phyloP scores from a whole-genome alignment of 2,329 filamentous ascomycete species.

The Zopfia rhizophila region DNA sequence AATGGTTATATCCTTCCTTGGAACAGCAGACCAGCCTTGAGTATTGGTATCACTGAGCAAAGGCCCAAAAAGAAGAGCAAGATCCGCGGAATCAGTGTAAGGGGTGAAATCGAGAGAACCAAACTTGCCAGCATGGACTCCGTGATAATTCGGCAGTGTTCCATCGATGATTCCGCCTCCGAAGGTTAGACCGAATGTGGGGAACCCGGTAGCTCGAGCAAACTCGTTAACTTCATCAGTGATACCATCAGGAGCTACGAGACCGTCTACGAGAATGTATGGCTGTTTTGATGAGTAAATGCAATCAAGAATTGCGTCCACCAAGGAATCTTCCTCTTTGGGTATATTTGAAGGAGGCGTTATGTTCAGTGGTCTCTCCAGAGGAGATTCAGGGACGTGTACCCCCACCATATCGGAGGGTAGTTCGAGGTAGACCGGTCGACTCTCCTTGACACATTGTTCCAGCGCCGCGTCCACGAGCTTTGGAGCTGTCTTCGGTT shows the following conservation, averaged over 20 bases:
- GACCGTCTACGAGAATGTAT: conserved; percentile 64
- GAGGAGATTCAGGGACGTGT: conserved; percentile 41
- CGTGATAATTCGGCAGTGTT: conserved; percentile 58
- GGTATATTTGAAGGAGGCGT: conserved; percentile 25
- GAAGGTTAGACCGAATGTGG: conserved; percentile 59
- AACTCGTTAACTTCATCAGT: conserved; percentile 56
- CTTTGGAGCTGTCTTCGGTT: conserved; percentile 57
- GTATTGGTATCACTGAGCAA: conserved; percentile 61
- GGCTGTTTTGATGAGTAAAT: conserved; percentile 60
- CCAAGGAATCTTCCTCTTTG: conserved; percentile 33
- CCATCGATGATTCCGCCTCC: conserved; percentile 64
- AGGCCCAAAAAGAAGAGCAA: conserved; percentile 59
- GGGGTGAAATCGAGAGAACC: conserved; percentile 46
- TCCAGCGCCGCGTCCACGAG: conserved; percentile 63
- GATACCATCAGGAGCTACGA: conserved; percentile 56
- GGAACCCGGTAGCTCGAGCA: conserved; percentile 57
- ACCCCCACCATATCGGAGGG: conserved; percentile 63
- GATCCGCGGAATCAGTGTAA: conserved; percentile 42
- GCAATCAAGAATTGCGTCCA: conserved; percentile 52
- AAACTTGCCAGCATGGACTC: conserved; percentile 59
- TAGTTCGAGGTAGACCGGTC: conserved; percentile 67
- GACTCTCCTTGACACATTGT: conserved; percentile 62
- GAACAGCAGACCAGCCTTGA: conserved; percentile 51
- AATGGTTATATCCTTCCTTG: conserved; percentile 45
- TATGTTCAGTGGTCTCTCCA: conserved; percentile 35